phyloP scores from a whole-genome alignment of 768 basidiomycete genomes.

The Lentinula sp. region DNA sequence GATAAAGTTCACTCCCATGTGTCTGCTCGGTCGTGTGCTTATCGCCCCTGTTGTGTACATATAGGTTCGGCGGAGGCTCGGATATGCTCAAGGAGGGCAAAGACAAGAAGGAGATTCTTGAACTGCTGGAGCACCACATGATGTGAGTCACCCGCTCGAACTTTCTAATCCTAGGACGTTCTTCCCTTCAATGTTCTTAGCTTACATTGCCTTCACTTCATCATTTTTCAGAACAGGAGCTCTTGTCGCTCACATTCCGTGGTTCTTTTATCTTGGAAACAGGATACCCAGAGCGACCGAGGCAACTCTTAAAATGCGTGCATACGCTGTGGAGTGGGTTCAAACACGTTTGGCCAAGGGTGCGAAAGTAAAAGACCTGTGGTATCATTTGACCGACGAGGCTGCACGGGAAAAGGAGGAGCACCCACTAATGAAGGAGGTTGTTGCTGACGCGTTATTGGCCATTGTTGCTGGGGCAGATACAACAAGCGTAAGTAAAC shows the following conservation, averaged over 20 bases:
- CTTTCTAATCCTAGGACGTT: slow-evolving; percentile 7
- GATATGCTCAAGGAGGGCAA: slow-evolving; percentile 5
- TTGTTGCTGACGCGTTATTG: slow-evolving; percentile 1
- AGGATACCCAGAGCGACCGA: slow-evolving; percentile 24
- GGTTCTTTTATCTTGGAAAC: slow-evolving; percentile 15
- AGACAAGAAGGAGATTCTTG: slow-evolving; percentile 11
- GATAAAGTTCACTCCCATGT: not conserved
- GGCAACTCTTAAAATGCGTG: slow-evolving; percentile 14
- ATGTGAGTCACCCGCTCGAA: slow-evolving; percentile 12
- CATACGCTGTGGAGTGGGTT: slow-evolving; percentile 17
- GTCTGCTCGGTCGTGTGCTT: not conserved
- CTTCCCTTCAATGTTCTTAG: slow-evolving; percentile 3
- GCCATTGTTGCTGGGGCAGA: slow-evolving; percentile 7
- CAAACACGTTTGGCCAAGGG: slow-evolving; percentile 15
- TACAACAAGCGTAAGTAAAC: not conserved
- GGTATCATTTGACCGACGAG: slow-evolving; percentile 34
- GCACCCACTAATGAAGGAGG: slow-evolving; percentile 11
- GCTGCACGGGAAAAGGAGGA: slow-evolving; percentile 16
- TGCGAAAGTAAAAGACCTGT: slow-evolving; percentile 22
- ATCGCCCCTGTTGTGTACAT: not conserved
- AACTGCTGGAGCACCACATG: slow-evolving; percentile 7
- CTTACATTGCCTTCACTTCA: slow-evolving; percentile 8
- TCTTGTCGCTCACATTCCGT: slow-evolving; percentile 16
- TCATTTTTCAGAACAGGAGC: slow-evolving; percentile 1
- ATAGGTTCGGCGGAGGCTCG: slow-evolving; percentile 16